phyloP scores from a whole-genome alignment of 352 stramenopile species.

The Globisporangium mamillatum region DNA sequence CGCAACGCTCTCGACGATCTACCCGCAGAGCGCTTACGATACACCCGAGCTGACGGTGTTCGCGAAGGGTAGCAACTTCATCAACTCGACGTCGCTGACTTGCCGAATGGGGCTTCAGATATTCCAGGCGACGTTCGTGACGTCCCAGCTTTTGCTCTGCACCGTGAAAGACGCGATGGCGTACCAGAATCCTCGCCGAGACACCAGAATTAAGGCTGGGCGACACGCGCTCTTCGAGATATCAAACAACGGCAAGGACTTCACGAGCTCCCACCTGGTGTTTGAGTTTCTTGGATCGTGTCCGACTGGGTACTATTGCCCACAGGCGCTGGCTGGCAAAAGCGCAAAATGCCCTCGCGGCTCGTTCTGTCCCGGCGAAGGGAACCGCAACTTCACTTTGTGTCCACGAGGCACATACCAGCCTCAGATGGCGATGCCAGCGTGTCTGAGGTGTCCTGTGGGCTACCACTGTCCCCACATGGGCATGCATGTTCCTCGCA shows the following conservation, averaged over 20 bases:
- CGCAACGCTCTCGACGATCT: constrained; percentile 56
- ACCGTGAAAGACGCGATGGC: constrained; percentile 39
- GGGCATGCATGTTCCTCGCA: constrained; percentile 90
- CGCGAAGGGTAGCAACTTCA: constrained; percentile 73
- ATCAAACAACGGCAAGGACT: constrained; percentile 95
- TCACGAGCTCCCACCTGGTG: constrained; percentile 68
- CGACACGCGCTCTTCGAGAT: constrained; percentile 81
- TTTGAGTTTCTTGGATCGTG: constrained; percentile 83
- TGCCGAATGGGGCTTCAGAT: constrained; percentile 87
- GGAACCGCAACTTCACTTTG: constrained; percentile 92
- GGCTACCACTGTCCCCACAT: constrained; percentile 93
- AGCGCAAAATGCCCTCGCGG: constrained; percentile 67
- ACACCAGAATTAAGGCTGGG: constrained; percentile 19
- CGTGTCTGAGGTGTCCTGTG: constrained; percentile 92
- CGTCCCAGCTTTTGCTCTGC: constrained; percentile 86
- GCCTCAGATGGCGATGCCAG: constrained; percentile 57
- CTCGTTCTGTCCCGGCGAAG: constrained; percentile 69
- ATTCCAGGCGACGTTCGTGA: constrained; percentile 87
- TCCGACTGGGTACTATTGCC: constrained; percentile 89
- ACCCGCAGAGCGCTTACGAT: constrained; percentile 58
- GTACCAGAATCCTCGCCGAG: constrained; percentile 34
- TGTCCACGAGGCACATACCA: constrained; percentile 95
- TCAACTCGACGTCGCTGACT: constrained; percentile 90
- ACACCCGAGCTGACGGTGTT: constrained; percentile 52
- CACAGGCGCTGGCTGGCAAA: constrained; percentile 37